Percentiles rank a stretch among this genome's conserved stretches.
Conservation (phyloP, 2,329 filamentous ascomycete genomes). For the Harringtonia lauricola region DNA sequence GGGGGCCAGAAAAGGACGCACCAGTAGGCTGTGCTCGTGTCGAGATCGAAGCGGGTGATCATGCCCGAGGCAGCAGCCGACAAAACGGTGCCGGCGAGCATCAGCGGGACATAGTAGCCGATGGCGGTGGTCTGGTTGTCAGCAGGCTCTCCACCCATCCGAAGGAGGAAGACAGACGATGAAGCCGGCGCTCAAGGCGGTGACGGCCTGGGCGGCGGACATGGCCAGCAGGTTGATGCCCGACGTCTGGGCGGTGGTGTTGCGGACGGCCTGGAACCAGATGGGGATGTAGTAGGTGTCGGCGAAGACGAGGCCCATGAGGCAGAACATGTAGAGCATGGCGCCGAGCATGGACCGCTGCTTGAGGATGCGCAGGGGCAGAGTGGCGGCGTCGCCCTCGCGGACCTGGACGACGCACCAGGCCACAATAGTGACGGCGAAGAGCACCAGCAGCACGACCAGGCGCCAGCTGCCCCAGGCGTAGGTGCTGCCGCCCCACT, state of each 20-base stretch:
- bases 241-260: constrained; percentile 15
- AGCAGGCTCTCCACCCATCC: too few species aligned
- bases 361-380: constrained; percentile 27
- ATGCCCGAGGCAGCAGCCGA: constrained; percentile 15
- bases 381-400: constrained; percentile 27
- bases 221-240: constrained; percentile 15
- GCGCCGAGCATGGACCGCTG: constrained; percentile 18
- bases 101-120: constrained; percentile 19
- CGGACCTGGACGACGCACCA: constrained; percentile 25
- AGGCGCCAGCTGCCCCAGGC: constrained; percentile 25
- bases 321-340: constrained; percentile 9
- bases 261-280: constrained; percentile 19
- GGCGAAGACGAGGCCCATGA: constrained; percentile 3
- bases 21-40: constrained; percentile 11
- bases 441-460: constrained; percentile 25
- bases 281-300: constrained; percentile 14
- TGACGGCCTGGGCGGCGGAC: constrained; percentile 5
- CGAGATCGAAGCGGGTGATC: constrained; percentile 11
- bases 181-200: constrained; percentile 6
- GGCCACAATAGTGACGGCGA: constrained; percentile 19
- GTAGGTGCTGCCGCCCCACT: constrained; percentile 33
- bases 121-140: constrained; percentile 8
- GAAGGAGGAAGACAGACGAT: constrained; percentile 4
- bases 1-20: background rate
- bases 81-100: constrained; percentile 13